phyloP scores from a whole-genome alignment of 768 basidiomycete genomes.

The Cystoderma amianthinum region DNA sequence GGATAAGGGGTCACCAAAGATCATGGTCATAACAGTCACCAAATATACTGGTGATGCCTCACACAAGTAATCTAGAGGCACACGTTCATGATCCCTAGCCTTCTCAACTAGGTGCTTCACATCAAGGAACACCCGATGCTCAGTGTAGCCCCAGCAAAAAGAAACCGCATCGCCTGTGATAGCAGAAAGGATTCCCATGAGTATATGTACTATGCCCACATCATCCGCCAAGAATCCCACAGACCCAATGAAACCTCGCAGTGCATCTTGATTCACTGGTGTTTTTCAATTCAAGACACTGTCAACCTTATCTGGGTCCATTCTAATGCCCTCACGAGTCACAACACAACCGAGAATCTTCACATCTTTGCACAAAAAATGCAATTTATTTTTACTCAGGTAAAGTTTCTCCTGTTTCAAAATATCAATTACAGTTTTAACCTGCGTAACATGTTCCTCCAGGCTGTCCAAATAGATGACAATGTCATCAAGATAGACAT shows the following conservation, averaged over 20 bases:
- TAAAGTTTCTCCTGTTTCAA: conserved; percentile 24
- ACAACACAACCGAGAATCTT: conserved; percentile 26
- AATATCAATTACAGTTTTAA: no score
- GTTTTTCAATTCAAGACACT: conserved; percentile 16
- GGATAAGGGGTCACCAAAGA: no score
- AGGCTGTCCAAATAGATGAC: no score
- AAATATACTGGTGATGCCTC: no score
- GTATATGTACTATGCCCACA: conserved; percentile 14
- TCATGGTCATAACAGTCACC: no score
- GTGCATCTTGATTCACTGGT: conserved; percentile 15
- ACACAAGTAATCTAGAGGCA: conserved; percentile 11
- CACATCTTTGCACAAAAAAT: conserved; percentile 13
- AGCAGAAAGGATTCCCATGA: conserved; percentile 17
- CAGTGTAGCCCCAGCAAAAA: conserved; percentile 12
- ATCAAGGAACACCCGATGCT: conserved; percentile 19
- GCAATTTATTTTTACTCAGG: conserved; percentile 19
- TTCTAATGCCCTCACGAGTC: conserved; percentile 20
- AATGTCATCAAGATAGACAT: no score
- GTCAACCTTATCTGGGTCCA: conserved; percentile 36
- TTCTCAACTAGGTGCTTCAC: conserved; percentile 14
- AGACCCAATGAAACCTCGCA: conserved; percentile 24
- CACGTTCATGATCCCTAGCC: conserved; percentile 9
- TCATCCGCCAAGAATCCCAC: conserved; percentile 25
- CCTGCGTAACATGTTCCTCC: no score
- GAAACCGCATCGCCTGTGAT: conserved; percentile 9